Base-by-base conservation (phyloP, 768 basidiomycete genomes). In the Grammothele lineata region DNA sequence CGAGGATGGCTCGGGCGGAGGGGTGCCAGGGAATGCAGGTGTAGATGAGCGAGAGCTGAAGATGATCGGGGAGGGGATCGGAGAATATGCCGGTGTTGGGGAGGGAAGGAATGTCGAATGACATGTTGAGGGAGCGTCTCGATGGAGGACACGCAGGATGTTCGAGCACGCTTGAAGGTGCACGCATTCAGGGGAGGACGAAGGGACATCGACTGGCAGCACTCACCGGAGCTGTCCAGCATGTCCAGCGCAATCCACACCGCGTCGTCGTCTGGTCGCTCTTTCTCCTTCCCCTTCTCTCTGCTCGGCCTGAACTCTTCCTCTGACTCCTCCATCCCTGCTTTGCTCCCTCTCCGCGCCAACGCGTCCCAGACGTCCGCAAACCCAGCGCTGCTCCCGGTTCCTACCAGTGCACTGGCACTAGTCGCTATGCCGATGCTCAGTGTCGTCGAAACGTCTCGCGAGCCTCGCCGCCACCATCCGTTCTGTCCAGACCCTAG, bases 171-270 rank as follows among this genome's bases (percentile, higher is more conserved):
- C 58, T 62, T 34, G 14, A 33, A 35, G 1, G 33, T 11, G 27
- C 6, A 18, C 30, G 30, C 37, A 35, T 42, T 33, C 22, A 43
- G 38, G 46, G 25, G 45, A 22, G 17, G 2, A 8, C 17, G 21
- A 11, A 47, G 22, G 21, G 22, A 22, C 11, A 19, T 40, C 11
- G 18, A 23, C 14, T 2, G 18, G 11, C 22, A 36, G 18, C 12
- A 45, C 62, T 19, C 35, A 64, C 62, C 53, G n/a, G 43, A 26
- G 11, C 55, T 54, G 32, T 52, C 53, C 15, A 50, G 51, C 55
- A 62, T 54, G 33, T 59, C 53, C 14, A 64, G 24, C 2, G 58
- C 48, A 19, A 64, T 56, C 54, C 60, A 55, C 4, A 60, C 47
- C 6, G 48, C 38, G 18, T 53, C 50, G 8, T 53, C 58, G 6